Evolutionary conservation across 768 basidiomycete genomes (phyloP), one percentile per base, ranked within the genome.

Genomic region (Leccinum broughii): DNA sequence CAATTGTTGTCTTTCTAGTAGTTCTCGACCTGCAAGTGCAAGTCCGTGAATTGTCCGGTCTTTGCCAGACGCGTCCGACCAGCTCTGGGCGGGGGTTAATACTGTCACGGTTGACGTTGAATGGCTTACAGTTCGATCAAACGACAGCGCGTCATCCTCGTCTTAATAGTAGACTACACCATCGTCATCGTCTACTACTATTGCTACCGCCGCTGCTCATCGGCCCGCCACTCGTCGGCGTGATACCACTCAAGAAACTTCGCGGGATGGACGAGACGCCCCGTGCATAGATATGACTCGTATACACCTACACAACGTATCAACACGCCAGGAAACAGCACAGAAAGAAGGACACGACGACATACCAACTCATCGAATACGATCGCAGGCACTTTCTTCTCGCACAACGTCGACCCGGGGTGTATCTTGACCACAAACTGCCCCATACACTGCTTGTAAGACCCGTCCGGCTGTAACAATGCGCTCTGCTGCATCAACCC

Each of bases 281-380:
- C 3, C 95, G 87, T 3, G 95, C 95, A 66, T 95, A 98, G 44
- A 92, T 87, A 58, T 88, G 86, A 60, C 83, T 90, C 15, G 93
- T 94, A 68, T 88, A 86, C 52, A 93, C 80, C 90, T 92, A 67
- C n/a, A 20, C 35, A 3, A 60, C 55, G 30, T 54, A 46, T 53
- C 28, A 58, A n/a, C 37, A 44, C 52, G 28, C 15, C 6, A 46
- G 34, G 39, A 15, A 22, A 17, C 3, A 1, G 3, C 32, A 9
- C 13, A 17, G 39, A 9, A 13, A 5, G 20, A 3, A 13, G 20
- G 50, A 35, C 2, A 59, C 46, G 3, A 28, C 3, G 10, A 78
- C 89, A 69, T 62, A 97, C 96, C 70, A 99, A 76, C 70, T 99
- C 97, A 71, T 96, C 90, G 70, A 92, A 99, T 39, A 99, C 82